Base-by-base conservation (phyloP, 129 eudicot genomes). In the Escallonia rubra region DNA sequence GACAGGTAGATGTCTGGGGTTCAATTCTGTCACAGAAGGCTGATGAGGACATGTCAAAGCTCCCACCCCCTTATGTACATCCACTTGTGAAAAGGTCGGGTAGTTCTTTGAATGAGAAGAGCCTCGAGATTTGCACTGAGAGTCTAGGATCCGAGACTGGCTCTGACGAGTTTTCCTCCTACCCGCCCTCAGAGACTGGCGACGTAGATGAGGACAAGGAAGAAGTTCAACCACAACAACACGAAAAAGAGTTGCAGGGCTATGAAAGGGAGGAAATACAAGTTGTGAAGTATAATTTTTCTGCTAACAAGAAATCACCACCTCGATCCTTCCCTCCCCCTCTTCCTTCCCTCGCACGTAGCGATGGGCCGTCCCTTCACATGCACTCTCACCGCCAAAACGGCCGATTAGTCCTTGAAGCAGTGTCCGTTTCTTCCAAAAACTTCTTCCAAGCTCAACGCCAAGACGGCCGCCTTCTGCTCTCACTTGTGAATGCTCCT, bases 101-200 rank as follows among this genome's bases (percentile, higher is more conserved):
- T 7, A 78, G 92, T 63, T 50, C 80, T 4, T 69, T 93, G 65
- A 93, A 85, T 16, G 91, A 84, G 71, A 86, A 86, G 71, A 93
- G 98, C 42, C 92, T 93, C 6, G 86, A 93, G 78, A 65, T 93
- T n/a, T 93, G 98, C 58, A 93, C 98, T 1, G 98, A 93, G 59
- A 86, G 84, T 60, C 98, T 93, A 4, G 98, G 98, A 41, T 93
- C 98, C 2, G 98, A 93, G 72, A 93, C 96, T 0, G 98, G 98
- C 12, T 89, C 98, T 0, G 98, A 93, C 45, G 83, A 81, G 47
- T 84, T 86, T 60, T 68, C 85, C 5, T 69, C 85, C 11, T 47
- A 63, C 55, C 59, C 74, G 3, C 63, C 75, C 40, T 64, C 78
- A 1, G 84, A 71, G 41, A 15, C 47, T 2, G 60, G 48, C 11